Evolutionary conservation across 257 asterid genomes (phyloP).

Genomic region (Solanum stenotomum): DNA sequence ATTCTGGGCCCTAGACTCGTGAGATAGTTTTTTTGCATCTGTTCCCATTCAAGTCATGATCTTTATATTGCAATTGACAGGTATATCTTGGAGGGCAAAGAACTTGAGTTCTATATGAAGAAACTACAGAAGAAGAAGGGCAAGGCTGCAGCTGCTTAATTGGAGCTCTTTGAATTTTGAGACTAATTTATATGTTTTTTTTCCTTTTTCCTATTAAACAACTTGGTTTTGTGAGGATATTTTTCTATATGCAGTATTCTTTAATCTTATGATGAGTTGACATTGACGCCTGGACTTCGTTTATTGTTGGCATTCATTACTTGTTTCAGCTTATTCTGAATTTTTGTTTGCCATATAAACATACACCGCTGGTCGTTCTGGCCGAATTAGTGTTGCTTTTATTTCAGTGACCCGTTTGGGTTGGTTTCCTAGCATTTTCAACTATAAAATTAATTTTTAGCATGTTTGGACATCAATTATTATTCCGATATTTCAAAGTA

Average conservation of each 20-base stretch:
- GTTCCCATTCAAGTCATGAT: neutral
- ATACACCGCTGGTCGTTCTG: neutral
- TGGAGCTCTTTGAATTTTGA: neutral
- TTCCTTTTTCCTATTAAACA: neutral
- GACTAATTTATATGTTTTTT: neutral
- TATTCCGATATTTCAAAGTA: neutral
- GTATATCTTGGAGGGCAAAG: constrained; percentile 24
- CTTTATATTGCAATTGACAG: neutral
- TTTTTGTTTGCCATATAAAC: neutral
- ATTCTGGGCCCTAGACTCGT: neutral
- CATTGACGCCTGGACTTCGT: neutral
- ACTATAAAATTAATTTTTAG: neutral
- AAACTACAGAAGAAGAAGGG: constrained; percentile 31
- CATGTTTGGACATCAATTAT: neutral
- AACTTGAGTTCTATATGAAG: constrained; percentile 30
- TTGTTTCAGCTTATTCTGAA: neutral
- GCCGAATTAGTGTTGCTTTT: neutral
- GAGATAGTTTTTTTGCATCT: neutral
- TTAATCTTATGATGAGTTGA: neutral
- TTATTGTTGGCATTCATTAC: neutral
- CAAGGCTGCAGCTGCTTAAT: constrained; percentile 9
- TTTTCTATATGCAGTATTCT: neutral
- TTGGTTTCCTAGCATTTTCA: neutral
- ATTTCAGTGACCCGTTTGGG: neutral
- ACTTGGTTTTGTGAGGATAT: neutral